Conservation (phyloP, 1,284 basidiomycete genomes). For the Trametes hirsuta region DNA sequence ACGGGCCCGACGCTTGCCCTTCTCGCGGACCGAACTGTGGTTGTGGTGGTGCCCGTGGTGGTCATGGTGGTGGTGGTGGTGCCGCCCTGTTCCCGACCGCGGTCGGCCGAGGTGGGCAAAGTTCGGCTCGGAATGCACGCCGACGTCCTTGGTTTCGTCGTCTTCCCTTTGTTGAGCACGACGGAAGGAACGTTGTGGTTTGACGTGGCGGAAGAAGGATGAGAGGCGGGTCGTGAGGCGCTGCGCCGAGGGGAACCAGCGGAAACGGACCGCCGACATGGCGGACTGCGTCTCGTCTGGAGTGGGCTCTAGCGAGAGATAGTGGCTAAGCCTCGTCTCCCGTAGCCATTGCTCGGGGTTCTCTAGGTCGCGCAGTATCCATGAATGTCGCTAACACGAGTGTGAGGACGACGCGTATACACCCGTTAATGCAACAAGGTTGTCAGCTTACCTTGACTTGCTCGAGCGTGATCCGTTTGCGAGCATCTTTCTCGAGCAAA, state of each 20-base stretch:
- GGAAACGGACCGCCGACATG: conserved; percentile 64
- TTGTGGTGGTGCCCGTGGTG: background rate
- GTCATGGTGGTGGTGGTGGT: conserved; percentile 13
- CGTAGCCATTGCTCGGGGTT: conserved; percentile 80
- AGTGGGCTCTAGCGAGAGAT: conserved; percentile 69
- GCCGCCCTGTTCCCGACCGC: conserved; percentile 21
- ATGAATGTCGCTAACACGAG: conserved; percentile 59
- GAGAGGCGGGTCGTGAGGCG: conserved; percentile 37
- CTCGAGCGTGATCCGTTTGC: conserved; percentile 79
- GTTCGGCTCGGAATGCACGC: conserved; percentile 35
- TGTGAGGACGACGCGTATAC: conserved; percentile 3
- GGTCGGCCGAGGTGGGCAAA: conserved; percentile 22
- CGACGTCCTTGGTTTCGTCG: conserved; percentile 34
- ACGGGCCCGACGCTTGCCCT: conserved; percentile 26
- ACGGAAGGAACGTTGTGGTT: conserved; percentile 43
- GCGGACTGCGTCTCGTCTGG: conserved; percentile 83
- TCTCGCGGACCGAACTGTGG: conserved; percentile 26
- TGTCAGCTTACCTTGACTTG: conserved; percentile 76
- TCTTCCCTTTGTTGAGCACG: conserved; percentile 29
- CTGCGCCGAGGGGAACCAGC: conserved; percentile 37
- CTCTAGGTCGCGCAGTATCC: conserved; percentile 78
- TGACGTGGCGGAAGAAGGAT: conserved; percentile 48
- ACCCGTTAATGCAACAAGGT: background rate
- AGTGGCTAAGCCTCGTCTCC: conserved; percentile 68
- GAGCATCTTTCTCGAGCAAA: conserved; percentile 85